Evolutionary conservation across 2,329 filamentous ascomycete species (phyloP).

Genomic region (Thermothelomyces thermophilus): DNA sequence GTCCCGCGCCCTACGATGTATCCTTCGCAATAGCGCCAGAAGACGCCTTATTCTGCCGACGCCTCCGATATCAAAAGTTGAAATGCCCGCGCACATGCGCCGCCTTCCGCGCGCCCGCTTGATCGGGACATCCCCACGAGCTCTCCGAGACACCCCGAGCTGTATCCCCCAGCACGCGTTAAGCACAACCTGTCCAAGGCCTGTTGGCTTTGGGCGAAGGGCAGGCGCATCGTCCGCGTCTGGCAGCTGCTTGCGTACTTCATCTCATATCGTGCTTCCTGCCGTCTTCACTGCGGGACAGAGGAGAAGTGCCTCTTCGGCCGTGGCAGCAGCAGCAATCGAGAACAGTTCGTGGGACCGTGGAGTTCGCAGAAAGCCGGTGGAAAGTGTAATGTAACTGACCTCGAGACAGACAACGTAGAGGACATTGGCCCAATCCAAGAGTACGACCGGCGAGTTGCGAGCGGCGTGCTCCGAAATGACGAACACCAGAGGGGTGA

Average conservation of each 20-base stretch:
- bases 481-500: slow-evolving; percentile 86
- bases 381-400: slow-evolving; percentile 2
- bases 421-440: slow-evolving; percentile 63
- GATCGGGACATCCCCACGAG: not conserved
- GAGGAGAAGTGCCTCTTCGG: slow-evolving; percentile 17
- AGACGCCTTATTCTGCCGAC: not conserved
- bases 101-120: not conserved
- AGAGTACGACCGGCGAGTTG: slow-evolving; percentile 82
- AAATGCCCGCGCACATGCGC: slow-evolving; percentile 3
- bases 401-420: slow-evolving; percentile 22
- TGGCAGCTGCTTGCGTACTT: not conserved
- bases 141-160: slow-evolving; percentile 7
- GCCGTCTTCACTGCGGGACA: slow-evolving; percentile 15
- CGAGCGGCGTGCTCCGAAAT: slow-evolving; percentile 66
- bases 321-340: slow-evolving; percentile 16
- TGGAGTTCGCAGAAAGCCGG: not conserved
- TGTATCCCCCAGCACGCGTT: slow-evolving; percentile 14
- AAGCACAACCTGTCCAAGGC: slow-evolving; percentile 13
- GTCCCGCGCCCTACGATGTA: slow-evolving; percentile 6
- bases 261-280: slow-evolving; percentile 17
- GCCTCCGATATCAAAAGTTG: not conserved
- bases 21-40: not conserved
- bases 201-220: not conserved
- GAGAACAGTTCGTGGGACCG: slow-evolving; percentile 17
- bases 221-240: not conserved